These are phyloP conservation scores for Thuidium tamariscinum DNA, from an alignment of 225 moss, liverwort and hornwort genomes.

Conservation along the genomic window DNA sequence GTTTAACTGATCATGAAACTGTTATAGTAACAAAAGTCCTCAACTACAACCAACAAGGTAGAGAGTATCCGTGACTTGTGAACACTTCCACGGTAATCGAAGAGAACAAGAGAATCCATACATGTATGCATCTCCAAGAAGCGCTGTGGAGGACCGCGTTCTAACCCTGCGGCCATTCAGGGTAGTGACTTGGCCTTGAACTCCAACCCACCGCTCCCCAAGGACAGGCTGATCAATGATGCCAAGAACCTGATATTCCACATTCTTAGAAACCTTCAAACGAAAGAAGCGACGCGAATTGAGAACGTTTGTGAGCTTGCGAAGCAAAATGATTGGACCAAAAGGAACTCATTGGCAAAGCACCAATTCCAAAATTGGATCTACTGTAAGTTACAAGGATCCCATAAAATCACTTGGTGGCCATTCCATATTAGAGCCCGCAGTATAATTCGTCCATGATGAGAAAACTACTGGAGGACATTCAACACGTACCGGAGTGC, in stretches of 20 bases:
- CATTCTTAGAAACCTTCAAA: not conserved
- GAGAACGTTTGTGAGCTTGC: not conserved
- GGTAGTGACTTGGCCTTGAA: slow-evolving; percentile 67
- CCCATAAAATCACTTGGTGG: not conserved
- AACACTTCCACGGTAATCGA: not conserved
- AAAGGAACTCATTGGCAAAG: not conserved
- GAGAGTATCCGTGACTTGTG: not conserved
- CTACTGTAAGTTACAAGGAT: not conserved
- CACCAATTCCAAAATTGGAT: not conserved
- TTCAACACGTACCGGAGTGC: slow-evolving; percentile 62
- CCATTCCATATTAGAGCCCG: not conserved
- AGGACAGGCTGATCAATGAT: slow-evolving; percentile 94
- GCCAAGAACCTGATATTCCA: slow-evolving; percentile 55
- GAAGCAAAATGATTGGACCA: not conserved
- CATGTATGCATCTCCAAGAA: slow-evolving; percentile 77
- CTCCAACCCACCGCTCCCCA: slow-evolving; percentile 84
- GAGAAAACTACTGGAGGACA: not conserved
- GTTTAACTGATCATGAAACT: not conserved
- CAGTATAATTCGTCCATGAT: not conserved
- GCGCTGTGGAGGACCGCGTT: slow-evolving; percentile 51
- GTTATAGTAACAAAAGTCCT: not conserved
- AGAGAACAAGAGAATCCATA: slow-evolving; percentile 8
- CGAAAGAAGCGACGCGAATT: not conserved
- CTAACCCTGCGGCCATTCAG: slow-evolving; percentile 64
- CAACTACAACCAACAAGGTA: not conserved